A percentile compares a stretch with the other conserved stretches of the same genome.
Conservation (phyloP, 1,284 basidiomycete genomes). For the Ustilago hordei region DNA sequence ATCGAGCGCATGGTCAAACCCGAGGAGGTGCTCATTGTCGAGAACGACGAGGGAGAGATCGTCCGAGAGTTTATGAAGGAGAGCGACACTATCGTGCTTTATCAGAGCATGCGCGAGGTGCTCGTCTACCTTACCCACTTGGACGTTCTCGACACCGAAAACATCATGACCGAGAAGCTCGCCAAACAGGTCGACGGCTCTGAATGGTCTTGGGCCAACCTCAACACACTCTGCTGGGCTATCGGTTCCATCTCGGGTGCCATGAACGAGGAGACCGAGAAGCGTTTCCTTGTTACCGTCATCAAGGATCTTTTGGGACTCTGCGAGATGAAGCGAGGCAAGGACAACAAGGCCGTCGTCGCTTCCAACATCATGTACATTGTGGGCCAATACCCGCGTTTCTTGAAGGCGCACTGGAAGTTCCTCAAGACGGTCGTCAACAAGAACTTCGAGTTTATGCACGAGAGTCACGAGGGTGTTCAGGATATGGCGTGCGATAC, state of each 20-base stretch:
- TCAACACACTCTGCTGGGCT: constrained; percentile 99
- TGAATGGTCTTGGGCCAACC: constrained; percentile 99
- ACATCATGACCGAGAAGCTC: constrained; percentile 88
- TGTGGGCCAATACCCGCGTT: constrained; percentile 98
- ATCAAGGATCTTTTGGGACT: constrained; percentile 98
- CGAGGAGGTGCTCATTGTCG: constrained; percentile 93
- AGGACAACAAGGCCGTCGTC: constrained; percentile 99
- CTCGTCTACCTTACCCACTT: constrained; percentile 93
- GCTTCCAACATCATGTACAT: constrained; percentile 99
- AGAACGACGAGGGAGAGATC: constrained; percentile 99
- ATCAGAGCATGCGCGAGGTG: constrained; percentile 98
- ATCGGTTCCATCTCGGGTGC: constrained; percentile 99
- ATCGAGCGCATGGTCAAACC: constrained; percentile 99
- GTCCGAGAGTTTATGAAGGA: constrained; percentile 99
- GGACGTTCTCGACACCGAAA: constrained; percentile 95
- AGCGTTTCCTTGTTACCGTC: constrained; percentile 97
- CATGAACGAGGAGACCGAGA: constrained; percentile 99
- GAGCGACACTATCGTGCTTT: constrained; percentile 96
- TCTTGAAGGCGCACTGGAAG: constrained; percentile 99
- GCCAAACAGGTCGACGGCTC: constrained; percentile 95
- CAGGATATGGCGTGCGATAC: constrained; percentile 99
- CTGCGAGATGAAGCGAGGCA: constrained; percentile 98
- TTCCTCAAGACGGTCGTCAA: constrained; percentile 99
- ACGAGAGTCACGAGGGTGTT: constrained; percentile 99
- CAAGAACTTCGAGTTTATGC: constrained; percentile 99